Evolutionary conservation across 2,329 filamentous ascomycete genomes (phyloP).

Genomic region (Xylaria sp.): DNA sequence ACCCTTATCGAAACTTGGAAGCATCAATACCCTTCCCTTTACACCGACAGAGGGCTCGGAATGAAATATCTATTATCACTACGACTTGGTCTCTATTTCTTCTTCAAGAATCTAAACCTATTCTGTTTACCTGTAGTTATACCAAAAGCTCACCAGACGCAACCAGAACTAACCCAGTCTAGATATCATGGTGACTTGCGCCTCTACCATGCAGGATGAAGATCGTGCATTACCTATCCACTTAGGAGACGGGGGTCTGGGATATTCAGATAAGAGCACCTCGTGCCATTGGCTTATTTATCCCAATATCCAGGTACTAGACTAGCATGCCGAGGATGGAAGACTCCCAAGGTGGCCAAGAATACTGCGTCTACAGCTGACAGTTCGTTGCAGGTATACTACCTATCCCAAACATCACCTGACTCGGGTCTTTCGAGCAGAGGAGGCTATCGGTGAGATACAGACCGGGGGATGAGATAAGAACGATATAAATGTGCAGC

Average conservation of each 20-base stretch:
- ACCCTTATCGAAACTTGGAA: neutral
- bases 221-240: conserved; percentile 19
- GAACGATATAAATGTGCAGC: conserved; percentile 19
- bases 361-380: neutral
- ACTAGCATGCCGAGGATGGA: conserved; percentile 3
- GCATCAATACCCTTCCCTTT: neutral
- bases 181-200: too few relatives aligned
- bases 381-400: neutral
- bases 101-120: neutral
- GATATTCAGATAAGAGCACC: conserved; percentile 26
- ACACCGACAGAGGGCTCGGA: neutral
- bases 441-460: conserved; percentile 3
- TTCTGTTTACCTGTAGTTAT: too few relatives aligned
- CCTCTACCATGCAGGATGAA: conserved; percentile 19
- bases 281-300: conserved; percentile 28
- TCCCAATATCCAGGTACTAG: conserved; percentile 9
- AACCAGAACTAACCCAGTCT: neutral
- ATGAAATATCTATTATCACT: neutral
- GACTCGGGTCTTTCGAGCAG: conserved; percentile 14
- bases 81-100: neutral
- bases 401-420: conserved; percentile 6
- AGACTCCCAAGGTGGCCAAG: neutral
- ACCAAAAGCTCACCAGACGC: too few relatives aligned
- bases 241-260: conserved; percentile 16
- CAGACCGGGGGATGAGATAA: conserved; percentile 24